A percentile compares a stretch with the other conserved stretches of the same genome.
Conservation (phyloP, 805 yeast genomes). For the Candida bentonensis region DNA sequence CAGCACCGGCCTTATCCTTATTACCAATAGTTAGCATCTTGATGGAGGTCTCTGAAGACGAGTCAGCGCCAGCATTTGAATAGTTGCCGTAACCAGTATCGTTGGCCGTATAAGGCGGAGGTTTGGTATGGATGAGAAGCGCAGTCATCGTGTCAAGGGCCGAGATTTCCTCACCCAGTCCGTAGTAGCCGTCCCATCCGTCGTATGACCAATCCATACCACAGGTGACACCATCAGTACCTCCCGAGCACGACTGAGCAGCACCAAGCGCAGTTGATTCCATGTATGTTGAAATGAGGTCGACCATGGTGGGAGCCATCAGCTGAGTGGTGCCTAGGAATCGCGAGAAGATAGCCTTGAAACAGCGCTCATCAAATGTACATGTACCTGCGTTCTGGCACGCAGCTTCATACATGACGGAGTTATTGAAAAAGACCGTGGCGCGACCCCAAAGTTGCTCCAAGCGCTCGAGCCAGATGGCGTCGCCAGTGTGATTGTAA, state of each 20-base stretch:
- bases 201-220: constrained; percentile 60
- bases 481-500: constrained; percentile 56
- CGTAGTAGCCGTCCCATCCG: constrained; percentile 62
- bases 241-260: constrained; percentile 75
- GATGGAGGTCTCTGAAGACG: constrained; percentile 8
- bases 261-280: constrained; percentile 53
- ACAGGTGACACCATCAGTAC: constrained; percentile 77
- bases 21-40: constrained; percentile 12
- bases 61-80: constrained; percentile 16
- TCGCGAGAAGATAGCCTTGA: constrained; percentile 71
- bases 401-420: constrained; percentile 66
- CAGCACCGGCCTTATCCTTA: constrained; percentile 75
- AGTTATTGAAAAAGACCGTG: constrained; percentile 31
- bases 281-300: constrained; percentile 29
- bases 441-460: constrained; percentile 38
- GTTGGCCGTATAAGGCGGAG: constrained; percentile 14
- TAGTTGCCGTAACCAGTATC: constrained; percentile 11
- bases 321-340: constrained; percentile 62
- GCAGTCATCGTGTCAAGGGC: constrained; percentile 51
- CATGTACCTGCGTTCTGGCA: constrained; percentile 54
- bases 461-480: constrained; percentile 53
- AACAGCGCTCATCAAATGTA: constrained; percentile 81
- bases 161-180: constrained; percentile 83
- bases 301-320: constrained; percentile 40
- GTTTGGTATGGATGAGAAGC: constrained; percentile 8